Percentiles rank a stretch among this genome's conserved stretches.
phyloP scores from a whole-genome alignment of 768 basidiomycete species.

The Tubosaeta sp. region DNA sequence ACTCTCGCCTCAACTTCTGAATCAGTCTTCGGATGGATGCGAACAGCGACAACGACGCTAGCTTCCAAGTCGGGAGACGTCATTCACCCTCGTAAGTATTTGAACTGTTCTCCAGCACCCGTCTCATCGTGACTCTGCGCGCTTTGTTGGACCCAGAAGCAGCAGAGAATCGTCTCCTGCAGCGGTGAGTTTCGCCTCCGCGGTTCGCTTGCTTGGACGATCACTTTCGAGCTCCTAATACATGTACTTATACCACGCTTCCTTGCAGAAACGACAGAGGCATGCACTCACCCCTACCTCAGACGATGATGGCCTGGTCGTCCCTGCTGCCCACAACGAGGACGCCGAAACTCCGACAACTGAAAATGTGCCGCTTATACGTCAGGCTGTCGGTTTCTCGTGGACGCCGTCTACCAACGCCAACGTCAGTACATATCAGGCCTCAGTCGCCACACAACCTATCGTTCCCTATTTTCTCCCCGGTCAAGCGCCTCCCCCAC shows the following conservation, averaged over 20 bases:
- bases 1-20: neutral
- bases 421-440: slow-evolving; percentile 30
- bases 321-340: slow-evolving; percentile 38
- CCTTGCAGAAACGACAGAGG: slow-evolving; percentile 36
- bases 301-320: slow-evolving; percentile 44
- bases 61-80: slow-evolving; percentile 28
- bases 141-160: slow-evolving; percentile 37
- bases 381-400: slow-evolving; percentile 55
- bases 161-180: slow-evolving; percentile 54
- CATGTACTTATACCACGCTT: neutral
- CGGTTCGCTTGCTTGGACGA: neutral
- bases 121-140: neutral
- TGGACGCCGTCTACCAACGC: slow-evolving; percentile 28
- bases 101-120: neutral
- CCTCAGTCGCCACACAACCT: slow-evolving; percentile 19
- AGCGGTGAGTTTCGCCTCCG: slow-evolving; percentile 31
- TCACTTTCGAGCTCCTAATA: neutral
- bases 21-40: slow-evolving; percentile 3
- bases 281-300: slow-evolving; percentile 51
- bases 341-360: slow-evolving; percentile 44
- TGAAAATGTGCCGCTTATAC: slow-evolving; percentile 45
- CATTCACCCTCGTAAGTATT: slow-evolving; percentile 36
- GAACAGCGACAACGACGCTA: slow-evolving; percentile 24
- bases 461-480: slow-evolving; percentile 43
- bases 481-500: slow-evolving; percentile 39